These are phyloP conservation scores for Penicillium paradoxum DNA, from an alignment of 495 filamentous ascomycete species.

Conservation along the genomic window DNA sequence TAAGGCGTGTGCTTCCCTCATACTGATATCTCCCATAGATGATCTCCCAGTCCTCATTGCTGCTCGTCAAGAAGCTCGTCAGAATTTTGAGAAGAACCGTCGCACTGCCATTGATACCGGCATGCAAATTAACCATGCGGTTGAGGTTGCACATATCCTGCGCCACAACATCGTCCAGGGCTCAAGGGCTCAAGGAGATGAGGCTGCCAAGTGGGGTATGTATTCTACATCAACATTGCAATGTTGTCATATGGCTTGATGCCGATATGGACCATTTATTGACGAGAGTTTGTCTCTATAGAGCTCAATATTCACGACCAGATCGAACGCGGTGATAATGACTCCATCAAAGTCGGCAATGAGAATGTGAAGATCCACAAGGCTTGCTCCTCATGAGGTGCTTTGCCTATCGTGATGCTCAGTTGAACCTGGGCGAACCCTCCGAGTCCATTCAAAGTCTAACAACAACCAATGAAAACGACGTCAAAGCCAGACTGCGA, in stretches of 20 bases:
- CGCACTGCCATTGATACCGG: conserved; percentile 47
- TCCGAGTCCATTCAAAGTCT: background rate
- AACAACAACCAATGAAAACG: background rate
- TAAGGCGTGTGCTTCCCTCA: background rate
- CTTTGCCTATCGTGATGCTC: background rate
- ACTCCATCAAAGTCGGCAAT: conserved; percentile 62
- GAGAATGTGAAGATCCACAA: conserved; percentile 44
- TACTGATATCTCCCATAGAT: conserved; percentile 41
- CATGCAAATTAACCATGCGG: conserved; percentile 65
- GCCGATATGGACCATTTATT: background rate
- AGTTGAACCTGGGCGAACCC: conserved; percentile 1
- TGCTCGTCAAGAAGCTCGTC: conserved; percentile 64
- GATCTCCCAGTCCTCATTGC: conserved; percentile 61
- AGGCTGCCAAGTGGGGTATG: conserved; percentile 62
- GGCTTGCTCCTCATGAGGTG: conserved; percentile 36
- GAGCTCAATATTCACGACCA: conserved; percentile 84
- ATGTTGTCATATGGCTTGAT: background rate
- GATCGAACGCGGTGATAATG: conserved; percentile 90
- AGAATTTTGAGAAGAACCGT: conserved; percentile 63
- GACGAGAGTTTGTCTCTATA: conserved; percentile 25
- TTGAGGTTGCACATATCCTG: conserved; percentile 77
- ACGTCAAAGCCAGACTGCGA: background rate
- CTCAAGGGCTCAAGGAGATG: conserved; percentile 45
- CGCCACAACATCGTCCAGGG: conserved; percentile 88
- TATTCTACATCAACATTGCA: conserved; percentile 5